Conservation (phyloP, 768 basidiomycete species). For the Russula vinacea region DNA sequence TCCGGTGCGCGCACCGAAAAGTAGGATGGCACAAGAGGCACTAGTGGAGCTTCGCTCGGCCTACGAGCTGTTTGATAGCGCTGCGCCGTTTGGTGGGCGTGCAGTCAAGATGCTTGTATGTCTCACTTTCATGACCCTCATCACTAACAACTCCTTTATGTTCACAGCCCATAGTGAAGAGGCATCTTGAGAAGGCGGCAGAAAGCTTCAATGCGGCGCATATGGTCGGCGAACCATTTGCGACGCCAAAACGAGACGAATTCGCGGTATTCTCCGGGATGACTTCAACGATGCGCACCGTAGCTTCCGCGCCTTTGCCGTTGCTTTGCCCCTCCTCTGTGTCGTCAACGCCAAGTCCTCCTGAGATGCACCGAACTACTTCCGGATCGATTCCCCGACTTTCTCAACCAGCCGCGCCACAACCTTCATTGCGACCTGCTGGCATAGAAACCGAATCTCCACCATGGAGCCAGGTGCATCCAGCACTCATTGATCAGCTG, state of each 20-base stretch:
- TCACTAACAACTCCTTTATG: slow-evolving; percentile 8
- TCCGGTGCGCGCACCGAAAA: slow-evolving; percentile 62
- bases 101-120: slow-evolving; percentile 67
- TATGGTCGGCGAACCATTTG: slow-evolving; percentile 61
- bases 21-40: slow-evolving; percentile 69
- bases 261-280: slow-evolving; percentile 74
- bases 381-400: not conserved
- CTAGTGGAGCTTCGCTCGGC: slow-evolving; percentile 61
- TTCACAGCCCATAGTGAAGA: slow-evolving; percentile 59
- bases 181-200: slow-evolving; percentile 53
- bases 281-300: slow-evolving; percentile 59
- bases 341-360: slow-evolving; percentile 13
- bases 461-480: slow-evolving; percentile 32
- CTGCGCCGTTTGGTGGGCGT: slow-evolving; percentile 60
- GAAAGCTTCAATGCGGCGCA: slow-evolving; percentile 42
- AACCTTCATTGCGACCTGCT: not conserved
- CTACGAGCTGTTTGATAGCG: slow-evolving; percentile 60
- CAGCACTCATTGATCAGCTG: slow-evolving; percentile 37
- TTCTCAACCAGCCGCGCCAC: not conserved
- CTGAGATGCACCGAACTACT: not conserved
- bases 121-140: slow-evolving; percentile 16
- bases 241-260: slow-evolving; percentile 58
- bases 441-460: not conserved
- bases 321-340: slow-evolving; percentile 25
- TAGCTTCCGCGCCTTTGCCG: slow-evolving; percentile 32